phyloP scores from a whole-genome alignment of 306 rosid genomes.

The Dalbergia oliveri region DNA sequence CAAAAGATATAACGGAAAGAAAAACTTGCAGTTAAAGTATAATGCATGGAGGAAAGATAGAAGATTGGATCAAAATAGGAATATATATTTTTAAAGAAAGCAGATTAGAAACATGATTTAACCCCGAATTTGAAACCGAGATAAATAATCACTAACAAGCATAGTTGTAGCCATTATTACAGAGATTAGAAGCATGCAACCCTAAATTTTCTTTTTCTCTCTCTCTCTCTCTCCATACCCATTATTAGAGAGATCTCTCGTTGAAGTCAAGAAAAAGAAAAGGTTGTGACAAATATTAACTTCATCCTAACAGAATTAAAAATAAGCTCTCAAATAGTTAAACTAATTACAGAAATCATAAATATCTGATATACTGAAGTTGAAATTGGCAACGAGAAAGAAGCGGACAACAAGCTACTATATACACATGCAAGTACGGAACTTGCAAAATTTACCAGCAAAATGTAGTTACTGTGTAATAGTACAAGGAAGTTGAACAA shows the following conservation, averaged over 20 bases:
- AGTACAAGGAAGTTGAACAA: slow-evolving; percentile 12
- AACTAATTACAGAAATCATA: slow-evolving; percentile 12
- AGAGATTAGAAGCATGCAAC: not conserved
- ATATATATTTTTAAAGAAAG: not conserved
- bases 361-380: not conserved
- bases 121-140: slow-evolving; percentile 14
- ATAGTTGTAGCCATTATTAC: no score
- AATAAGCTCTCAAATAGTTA: slow-evolving; percentile 15
- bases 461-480: not conserved
- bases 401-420: not conserved
- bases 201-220: not conserved
- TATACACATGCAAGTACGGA: not conserved
- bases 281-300: slow-evolving; percentile 5
- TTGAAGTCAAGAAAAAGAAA: slow-evolving; percentile 3
- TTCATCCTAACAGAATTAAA: not conserved
- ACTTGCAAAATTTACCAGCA: slow-evolving; percentile 1
- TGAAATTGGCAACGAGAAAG: not conserved
- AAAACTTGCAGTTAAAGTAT: not conserved
- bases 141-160: not conserved
- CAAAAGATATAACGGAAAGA: not conserved
- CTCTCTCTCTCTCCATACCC: not conserved
- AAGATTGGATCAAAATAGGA: not conserved
- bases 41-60: slow-evolving; percentile 28
- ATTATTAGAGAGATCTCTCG: slow-evolving; percentile 1
- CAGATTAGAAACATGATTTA: slow-evolving; percentile 28